phyloP scores from a whole-genome alignment of 176 grass and related monocot genomes.

The Poa annua region DNA sequence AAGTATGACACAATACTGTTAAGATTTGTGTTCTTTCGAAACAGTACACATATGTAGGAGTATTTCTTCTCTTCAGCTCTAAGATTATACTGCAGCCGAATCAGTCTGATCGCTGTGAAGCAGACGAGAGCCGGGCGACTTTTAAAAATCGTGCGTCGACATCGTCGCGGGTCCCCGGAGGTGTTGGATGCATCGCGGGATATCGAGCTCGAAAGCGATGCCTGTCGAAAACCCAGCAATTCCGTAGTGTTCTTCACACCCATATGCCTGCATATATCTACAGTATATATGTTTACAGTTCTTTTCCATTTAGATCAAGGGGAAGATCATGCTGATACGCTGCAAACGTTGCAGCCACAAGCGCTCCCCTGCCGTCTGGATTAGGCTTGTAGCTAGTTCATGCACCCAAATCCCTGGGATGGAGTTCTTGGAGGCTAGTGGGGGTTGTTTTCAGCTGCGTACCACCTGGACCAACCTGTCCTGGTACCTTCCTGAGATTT shows the following conservation, averaged over 20 bases:
- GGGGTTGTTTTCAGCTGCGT: constrained; percentile 37
- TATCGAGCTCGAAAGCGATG: constrained; percentile 40
- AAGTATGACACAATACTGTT: too few relatives aligned
- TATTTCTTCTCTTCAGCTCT: too few relatives aligned
- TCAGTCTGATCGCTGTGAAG: not conserved
- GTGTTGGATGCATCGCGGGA: constrained; percentile 26
- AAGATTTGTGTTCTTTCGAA: too few relatives aligned
- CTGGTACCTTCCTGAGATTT: constrained; percentile 34
- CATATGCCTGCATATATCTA: not conserved
- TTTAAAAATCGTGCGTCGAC: constrained; percentile 46
- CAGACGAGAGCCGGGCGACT: not conserved
- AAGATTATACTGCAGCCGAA: too few relatives aligned
- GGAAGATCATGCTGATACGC: constrained; percentile 9
- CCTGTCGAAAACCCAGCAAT: constrained; percentile 37
- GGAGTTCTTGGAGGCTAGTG: not conserved
- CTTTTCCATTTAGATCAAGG: not conserved
- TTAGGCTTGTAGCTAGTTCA: not conserved
- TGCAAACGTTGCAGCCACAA: constrained; percentile 37
- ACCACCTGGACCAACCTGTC: constrained; percentile 45
- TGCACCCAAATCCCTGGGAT: constrained; percentile 25
- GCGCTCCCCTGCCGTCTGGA: not conserved
- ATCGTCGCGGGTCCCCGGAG: constrained; percentile 28
- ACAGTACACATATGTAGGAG: too few relatives aligned
- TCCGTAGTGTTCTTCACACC: not conserved
- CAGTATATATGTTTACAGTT: not conserved